phyloP scores from a whole-genome alignment of 1,139 yeast species.

The Pichiaceae sp. region DNA sequence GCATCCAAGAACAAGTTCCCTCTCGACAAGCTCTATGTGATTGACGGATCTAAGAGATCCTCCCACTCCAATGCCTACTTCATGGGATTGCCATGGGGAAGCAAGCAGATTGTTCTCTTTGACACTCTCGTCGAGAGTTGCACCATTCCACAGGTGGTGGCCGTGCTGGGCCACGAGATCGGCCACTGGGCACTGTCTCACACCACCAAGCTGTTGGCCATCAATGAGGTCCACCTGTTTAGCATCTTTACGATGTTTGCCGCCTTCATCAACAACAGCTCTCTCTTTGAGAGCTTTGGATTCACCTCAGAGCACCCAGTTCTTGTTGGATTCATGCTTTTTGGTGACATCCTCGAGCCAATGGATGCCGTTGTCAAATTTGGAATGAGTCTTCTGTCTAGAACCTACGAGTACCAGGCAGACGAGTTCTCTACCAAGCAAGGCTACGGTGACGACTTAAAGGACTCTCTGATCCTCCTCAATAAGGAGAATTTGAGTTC shows the following conservation, averaged over 20 bases:
- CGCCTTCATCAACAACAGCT: constrained; percentile 67
- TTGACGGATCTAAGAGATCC: constrained; percentile 93
- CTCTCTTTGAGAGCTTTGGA: constrained; percentile 75
- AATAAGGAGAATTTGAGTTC: constrained; percentile 76
- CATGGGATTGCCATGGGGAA: constrained; percentile 86
- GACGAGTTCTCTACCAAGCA: constrained; percentile 73
- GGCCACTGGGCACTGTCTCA: constrained; percentile 96
- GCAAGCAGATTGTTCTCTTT: constrained; percentile 85
- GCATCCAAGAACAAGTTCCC: constrained; percentile 80
- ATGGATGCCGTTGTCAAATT: constrained; percentile 63
- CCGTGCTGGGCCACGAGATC: constrained; percentile 93
- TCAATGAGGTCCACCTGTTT: constrained; percentile 58
- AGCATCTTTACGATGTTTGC: constrained; percentile 65
- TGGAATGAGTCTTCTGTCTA: constrained; percentile 57
- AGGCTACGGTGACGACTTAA: constrained; percentile 64
- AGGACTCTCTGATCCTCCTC: constrained; percentile 64
- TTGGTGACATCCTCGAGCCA: constrained; percentile 70
- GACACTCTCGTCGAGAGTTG: constrained; percentile 85
- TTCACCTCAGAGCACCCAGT: constrained; percentile 59
- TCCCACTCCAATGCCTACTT: constrained; percentile 96
- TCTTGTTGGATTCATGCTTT: constrained; percentile 70
- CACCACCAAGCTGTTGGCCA: constrained; percentile 59
- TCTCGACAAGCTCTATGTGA: constrained; percentile 70
- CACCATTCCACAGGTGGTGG: constrained; percentile 73
- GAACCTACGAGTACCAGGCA: constrained; percentile 90